A percentile compares a stretch with the other conserved stretches of the same genome.
Evolutionary conservation across 768 basidiomycete species (phyloP).

Genomic region (Boletus sensibilis): DNA sequence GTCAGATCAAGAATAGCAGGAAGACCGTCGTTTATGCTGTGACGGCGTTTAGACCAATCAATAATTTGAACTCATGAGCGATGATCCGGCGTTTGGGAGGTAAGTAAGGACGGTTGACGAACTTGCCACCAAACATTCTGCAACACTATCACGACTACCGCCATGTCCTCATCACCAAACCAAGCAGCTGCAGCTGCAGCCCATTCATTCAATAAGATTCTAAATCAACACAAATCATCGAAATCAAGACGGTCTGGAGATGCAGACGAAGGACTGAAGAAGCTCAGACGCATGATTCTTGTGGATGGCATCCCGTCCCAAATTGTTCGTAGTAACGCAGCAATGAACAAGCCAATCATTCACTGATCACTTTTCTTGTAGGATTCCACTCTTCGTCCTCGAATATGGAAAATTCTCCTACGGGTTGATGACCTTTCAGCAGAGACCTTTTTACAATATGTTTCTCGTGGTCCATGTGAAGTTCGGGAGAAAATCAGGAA

Average conservation of each 20-base stretch:
- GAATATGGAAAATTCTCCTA: conserved; percentile 93
- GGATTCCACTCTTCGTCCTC: conserved; percentile 84
- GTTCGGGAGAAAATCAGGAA: conserved; percentile 93
- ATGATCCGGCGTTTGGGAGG: neutral
- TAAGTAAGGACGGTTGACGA: neutral
- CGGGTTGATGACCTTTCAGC: conserved; percentile 78
- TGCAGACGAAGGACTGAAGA: conserved; percentile 83
- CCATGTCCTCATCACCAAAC: conserved; percentile 26
- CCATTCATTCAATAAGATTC: conserved; percentile 78
- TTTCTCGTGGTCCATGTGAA: conserved; percentile 80
- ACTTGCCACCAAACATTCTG: conserved; percentile 6
- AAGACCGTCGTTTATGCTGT: neutral
- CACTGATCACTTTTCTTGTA: conserved; percentile 27
- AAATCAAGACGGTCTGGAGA: conserved; percentile 62
- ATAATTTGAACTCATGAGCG: conserved; percentile 3
- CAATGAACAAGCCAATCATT: neutral
- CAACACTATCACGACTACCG: conserved; percentile 3
- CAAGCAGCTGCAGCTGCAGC: conserved; percentile 43
- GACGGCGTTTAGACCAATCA: neutral
- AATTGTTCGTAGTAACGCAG: conserved; percentile 48
- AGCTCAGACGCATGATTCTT: conserved; percentile 81
- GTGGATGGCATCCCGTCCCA: conserved; percentile 87
- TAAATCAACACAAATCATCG: conserved; percentile 68
- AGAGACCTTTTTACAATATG: conserved; percentile 73
- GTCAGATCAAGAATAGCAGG: neutral